A percentile compares a stretch with the other conserved stretches of the same genome.
Conservation (phyloP, 352 stramenopile species). For the Phytopythium boreale region DNA sequence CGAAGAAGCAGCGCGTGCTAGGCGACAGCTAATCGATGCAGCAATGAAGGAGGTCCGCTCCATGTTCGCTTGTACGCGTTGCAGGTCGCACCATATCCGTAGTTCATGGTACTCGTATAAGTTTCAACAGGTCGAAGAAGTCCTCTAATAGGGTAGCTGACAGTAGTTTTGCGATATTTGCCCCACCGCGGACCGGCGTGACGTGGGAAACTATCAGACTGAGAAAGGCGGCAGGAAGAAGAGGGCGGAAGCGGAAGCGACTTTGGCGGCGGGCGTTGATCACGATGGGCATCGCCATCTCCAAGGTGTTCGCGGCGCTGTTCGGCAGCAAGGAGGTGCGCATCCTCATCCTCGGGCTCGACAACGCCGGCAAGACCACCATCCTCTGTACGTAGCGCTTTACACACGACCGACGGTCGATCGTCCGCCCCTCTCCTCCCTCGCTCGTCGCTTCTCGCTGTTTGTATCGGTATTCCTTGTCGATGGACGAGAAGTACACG, state of each 20-base stretch:
- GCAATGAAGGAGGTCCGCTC: background rate
- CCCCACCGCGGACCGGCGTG: background rate
- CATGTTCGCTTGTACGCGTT: background rate
- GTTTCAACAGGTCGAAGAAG: background rate
- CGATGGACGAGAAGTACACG: too few species aligned
- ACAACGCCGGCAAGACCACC: constrained; percentile 99
- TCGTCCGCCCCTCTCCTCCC: too few species aligned
- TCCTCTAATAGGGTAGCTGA: background rate
- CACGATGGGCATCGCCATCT: constrained; percentile 97
- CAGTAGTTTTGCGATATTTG: background rate
- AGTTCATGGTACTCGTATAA: background rate
- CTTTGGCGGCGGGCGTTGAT: background rate
- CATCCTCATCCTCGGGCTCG: constrained; percentile 99
- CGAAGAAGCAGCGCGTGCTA: constrained; percentile 54
- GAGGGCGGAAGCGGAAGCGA: background rate
- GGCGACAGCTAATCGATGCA: constrained; percentile 10
- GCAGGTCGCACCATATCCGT: background rate
- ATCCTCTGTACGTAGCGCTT: constrained; percentile 93
- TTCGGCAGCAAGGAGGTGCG: constrained; percentile 99
- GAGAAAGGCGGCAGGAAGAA: background rate
- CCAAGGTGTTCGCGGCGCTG: constrained; percentile 95
- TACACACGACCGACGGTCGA: background rate
- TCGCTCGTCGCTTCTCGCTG: too few species aligned
- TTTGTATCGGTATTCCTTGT: too few species aligned
- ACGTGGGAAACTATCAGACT: background rate